These are phyloP conservation scores for Aspergillus ustus DNA, from an alignment of 2,329 filamentous ascomycete species.

Conservation along the genomic window DNA sequence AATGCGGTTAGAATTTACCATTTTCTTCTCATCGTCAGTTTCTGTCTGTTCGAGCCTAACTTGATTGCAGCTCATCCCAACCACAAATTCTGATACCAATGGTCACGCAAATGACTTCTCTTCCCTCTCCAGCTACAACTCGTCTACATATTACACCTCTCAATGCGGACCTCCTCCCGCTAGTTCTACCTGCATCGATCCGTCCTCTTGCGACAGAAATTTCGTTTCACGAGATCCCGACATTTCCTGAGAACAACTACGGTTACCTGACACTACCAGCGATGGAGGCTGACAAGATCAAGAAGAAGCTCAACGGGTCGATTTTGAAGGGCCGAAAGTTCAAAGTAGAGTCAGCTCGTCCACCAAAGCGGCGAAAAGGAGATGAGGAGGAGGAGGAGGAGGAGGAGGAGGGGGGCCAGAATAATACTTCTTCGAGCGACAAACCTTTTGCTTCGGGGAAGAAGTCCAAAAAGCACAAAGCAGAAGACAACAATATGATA, in stretches of 20 bases:
- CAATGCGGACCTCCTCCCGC: slow-evolving; percentile 71
- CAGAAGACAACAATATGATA: slow-evolving; percentile 58
- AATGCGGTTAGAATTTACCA: background rate
- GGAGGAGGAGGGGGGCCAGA: slow-evolving; percentile 43
- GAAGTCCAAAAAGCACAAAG: slow-evolving; percentile 56
- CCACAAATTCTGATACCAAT: background rate
- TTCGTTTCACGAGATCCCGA: slow-evolving; percentile 84
- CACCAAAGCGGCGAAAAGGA: slow-evolving; percentile 57
- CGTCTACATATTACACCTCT: slow-evolving; percentile 90
- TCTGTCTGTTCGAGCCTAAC: background rate
- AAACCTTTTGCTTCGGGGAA: slow-evolving; percentile 47
- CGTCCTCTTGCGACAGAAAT: slow-evolving; percentile 73
- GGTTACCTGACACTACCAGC: slow-evolving; percentile 84
- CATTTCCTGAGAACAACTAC: slow-evolving; percentile 88
- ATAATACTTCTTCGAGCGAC: slow-evolving; percentile 30
- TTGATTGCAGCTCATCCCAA: background rate
- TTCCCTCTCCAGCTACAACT: slow-evolving; percentile 31
- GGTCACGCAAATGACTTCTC: slow-evolving; percentile 28
- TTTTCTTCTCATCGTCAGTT: background rate
- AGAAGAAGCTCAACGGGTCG: slow-evolving; percentile 86
- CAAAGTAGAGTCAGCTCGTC: slow-evolving; percentile 78
- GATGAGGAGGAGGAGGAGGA: slow-evolving; percentile 44
- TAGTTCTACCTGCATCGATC: slow-evolving; percentile 71
- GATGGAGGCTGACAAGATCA: slow-evolving; percentile 85
- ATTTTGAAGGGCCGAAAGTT: slow-evolving; percentile 85